Base-by-base conservation (phyloP, 1,139 yeast species). In the Pneumocystis oryctolagi region DNA sequence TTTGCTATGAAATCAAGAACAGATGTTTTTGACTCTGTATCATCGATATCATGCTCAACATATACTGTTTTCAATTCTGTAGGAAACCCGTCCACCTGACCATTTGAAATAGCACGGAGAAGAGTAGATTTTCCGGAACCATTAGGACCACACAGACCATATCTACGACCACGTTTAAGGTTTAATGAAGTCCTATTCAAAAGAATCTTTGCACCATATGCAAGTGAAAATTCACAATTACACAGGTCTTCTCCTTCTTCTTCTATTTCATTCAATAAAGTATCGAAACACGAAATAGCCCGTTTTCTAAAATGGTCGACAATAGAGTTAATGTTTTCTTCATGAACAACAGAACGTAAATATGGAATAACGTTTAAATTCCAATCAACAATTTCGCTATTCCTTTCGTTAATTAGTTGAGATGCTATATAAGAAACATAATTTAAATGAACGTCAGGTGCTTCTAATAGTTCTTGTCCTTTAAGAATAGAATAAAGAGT, bases 31-130 rank as follows among this genome's bases (percentile, higher is more conserved):
- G 95, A 95, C 78, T 89, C 92, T 73, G 96, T 85, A 78, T 96
- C 96, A 79, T 90, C 97, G 73, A 92, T 90, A 80, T 92, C 97
- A 83, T 92, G 98, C 82, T 92, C 98, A 77, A 92, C 98, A 81
- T 90, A 92, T 74, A 92, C 96, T 72, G 98, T 92, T 84, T 89
- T 89, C 81, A 96, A 89, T 81, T 89, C 97, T 73, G 94, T 80
- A 81, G 98, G 98, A 96, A 92, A 92, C 79, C 97, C 97, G 77
- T 92, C 97, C 75, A 92, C 97, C 84, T 92, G 97, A 78, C 97
- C 97, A 81, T 92, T 90, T 72, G 97, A 97, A 80, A 92, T 88
- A 73, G 98, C 97, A 84, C 97, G 89, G 97, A 92, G 89, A 79
- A 92, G 85, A 72, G 98, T 92, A 71, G 97, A 92, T 82, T 92